phyloP scores from a whole-genome alignment of 164 flowering plant species.

The Magnolia kwangsiensis region DNA sequence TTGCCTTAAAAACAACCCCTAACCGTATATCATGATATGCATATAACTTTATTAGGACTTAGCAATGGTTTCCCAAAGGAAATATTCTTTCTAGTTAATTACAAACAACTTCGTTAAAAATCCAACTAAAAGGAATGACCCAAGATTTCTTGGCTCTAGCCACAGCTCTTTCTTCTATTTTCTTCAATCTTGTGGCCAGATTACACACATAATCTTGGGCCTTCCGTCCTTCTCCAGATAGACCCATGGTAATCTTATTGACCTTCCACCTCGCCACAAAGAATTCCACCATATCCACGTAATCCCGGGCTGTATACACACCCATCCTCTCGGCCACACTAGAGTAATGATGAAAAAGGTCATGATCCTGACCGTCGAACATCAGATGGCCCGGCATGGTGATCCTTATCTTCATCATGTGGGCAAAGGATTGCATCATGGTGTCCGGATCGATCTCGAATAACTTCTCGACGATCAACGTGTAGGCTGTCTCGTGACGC shows the following conservation, averaged over 20 bases:
- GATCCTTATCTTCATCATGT: slow-evolving; percentile 26
- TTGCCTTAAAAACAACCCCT: no score
- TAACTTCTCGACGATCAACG: slow-evolving; percentile 48
- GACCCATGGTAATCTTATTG: slow-evolving; percentile 14
- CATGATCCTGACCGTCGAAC: slow-evolving; percentile 21
- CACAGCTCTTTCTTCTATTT: slow-evolving; percentile 11
- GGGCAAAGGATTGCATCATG: slow-evolving; percentile 13
- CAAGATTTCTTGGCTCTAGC: slow-evolving; percentile 7
- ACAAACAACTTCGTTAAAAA: slow-evolving; percentile 7
- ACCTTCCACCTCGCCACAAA: slow-evolving; percentile 21
- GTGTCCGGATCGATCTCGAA: slow-evolving; percentile 43
- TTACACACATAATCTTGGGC: slow-evolving; percentile 25
- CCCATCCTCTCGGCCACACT: slow-evolving; percentile 20
- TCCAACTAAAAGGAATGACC: slow-evolving; percentile 25
- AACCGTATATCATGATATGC: no score
- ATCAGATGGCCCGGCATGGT: slow-evolving; percentile 24
- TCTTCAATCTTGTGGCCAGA: slow-evolving; percentile 14
- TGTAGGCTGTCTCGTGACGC: slow-evolving; percentile 56
- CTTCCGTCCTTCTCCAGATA: slow-evolving; percentile 15
- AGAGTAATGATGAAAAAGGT: slow-evolving; percentile 23
- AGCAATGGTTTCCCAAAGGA: neutral
- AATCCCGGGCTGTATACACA: slow-evolving; percentile 14
- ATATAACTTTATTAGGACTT: no score
- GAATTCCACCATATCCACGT: slow-evolving; percentile 15
- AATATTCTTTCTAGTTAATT: neutral